Conservation (phyloP, 257 asterid species). For the Lantana camara region DNA sequence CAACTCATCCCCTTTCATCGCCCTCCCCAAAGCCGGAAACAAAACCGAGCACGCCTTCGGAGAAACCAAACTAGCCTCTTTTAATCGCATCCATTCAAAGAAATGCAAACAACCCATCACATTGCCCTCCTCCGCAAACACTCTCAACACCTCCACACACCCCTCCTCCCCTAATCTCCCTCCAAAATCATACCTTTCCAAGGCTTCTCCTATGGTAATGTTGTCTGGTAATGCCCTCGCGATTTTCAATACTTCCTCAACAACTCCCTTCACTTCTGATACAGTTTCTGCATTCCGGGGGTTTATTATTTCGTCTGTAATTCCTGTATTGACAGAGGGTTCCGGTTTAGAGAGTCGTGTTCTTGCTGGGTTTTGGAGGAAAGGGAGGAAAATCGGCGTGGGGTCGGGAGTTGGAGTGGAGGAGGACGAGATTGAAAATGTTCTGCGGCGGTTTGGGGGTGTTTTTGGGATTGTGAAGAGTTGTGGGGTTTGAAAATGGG, state of each 20-base stretch:
- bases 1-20: constrained; percentile 68
- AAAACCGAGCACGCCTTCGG: constrained; percentile 71
- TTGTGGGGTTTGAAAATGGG: constrained; percentile 24
- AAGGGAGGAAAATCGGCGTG: constrained; percentile 71
- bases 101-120: constrained; percentile 68
- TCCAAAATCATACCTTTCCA: constrained; percentile 51
- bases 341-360: constrained; percentile 29
- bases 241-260: constrained; percentile 51
- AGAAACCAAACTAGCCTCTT: constrained; percentile 68
- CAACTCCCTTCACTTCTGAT: constrained; percentile 44
- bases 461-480: constrained; percentile 35
- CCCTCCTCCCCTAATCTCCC: constrained; percentile 62
- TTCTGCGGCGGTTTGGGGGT: constrained; percentile 22
- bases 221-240: constrained; percentile 61
- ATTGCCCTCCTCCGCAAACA: constrained; percentile 62
- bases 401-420: constrained; percentile 34
- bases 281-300: constrained; percentile 35
- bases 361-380: constrained; percentile 59
- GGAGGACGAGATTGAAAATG: constrained; percentile 33
- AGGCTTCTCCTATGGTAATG: constrained; percentile 72
- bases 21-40: constrained; percentile 71
- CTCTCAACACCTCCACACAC: constrained; percentile 66
- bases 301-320: constrained; percentile 58
- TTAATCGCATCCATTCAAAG: constrained; percentile 92
- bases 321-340: constrained; percentile 18